A percentile compares a stretch with the other conserved stretches of the same genome.
Evolutionary conservation across 164 flowering plant species (phyloP).

Genomic region (Magnolia officinalis): DNA sequence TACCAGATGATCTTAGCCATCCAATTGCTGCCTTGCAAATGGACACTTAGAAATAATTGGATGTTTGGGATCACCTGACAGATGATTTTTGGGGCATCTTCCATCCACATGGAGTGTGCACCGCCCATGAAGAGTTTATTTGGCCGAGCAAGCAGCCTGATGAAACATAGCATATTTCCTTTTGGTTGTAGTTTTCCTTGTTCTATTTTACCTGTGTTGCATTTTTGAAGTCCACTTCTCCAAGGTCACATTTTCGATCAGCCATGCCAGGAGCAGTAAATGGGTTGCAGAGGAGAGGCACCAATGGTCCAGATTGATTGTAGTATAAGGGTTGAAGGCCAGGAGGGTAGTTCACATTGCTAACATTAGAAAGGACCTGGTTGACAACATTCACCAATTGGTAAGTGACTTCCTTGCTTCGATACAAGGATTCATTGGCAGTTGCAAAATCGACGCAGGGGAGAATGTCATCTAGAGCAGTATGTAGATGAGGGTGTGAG

Average conservation of each 20-base stretch:
- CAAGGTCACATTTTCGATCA: conserved; percentile 35
- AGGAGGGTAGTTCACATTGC: conserved; percentile 53
- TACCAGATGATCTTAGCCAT: no score
- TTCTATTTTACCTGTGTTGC: conserved; percentile 48
- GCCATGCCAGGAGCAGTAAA: conserved; percentile 33
- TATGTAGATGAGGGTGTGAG: conserved; percentile 66
- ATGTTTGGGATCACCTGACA: no score
- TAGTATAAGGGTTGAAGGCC: conserved; percentile 37
- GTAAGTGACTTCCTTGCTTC: conserved; percentile 49
- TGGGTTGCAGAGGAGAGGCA: conserved; percentile 72
- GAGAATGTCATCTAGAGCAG: conserved; percentile 79
- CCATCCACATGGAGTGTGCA: not conserved
- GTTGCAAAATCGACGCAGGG: conserved; percentile 84
- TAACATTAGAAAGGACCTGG: conserved; percentile 43
- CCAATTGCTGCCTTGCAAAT: no score
- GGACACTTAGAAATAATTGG: no score
- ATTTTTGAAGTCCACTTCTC: conserved; percentile 49
- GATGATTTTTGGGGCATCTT: not conserved
- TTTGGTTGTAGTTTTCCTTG: not conserved
- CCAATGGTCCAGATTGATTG: conserved; percentile 72
- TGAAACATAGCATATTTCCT: not conserved
- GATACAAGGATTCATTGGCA: conserved; percentile 59
- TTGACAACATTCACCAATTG: conserved; percentile 54
- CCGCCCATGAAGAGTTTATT: no score
- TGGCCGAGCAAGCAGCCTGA: not conserved